These are phyloP conservation scores for Chaetoscypha palmicola DNA, from an alignment of 2,329 filamentous ascomycete species.

Conservation along the genomic window DNA sequence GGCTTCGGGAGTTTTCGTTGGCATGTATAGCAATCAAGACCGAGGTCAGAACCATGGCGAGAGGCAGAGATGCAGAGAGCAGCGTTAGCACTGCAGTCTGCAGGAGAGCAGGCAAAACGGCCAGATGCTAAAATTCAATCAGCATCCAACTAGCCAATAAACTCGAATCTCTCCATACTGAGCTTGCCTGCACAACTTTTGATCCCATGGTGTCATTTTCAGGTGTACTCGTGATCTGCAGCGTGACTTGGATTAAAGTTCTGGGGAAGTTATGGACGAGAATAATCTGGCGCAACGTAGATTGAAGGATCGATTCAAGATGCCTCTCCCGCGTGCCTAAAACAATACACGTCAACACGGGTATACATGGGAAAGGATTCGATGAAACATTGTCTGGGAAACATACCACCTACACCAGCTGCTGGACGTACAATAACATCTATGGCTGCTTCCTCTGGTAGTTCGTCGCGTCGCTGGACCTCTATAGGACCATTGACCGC, in stretches of 20 bases:
- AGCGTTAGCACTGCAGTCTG: conserved; percentile 74
- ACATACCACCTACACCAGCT: conserved; percentile 70
- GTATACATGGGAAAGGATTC: background rate
- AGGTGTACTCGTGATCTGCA: conserved; percentile 68
- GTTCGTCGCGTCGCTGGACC: conserved; percentile 78
- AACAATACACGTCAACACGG: conserved; percentile 12
- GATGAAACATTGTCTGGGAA: no score
- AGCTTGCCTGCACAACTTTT: conserved; percentile 52
- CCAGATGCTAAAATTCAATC: conserved; percentile 53
- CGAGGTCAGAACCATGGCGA: conserved; percentile 65
- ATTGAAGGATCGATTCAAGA: conserved; percentile 69
- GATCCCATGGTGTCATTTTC: conserved; percentile 58
- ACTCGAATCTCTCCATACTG: conserved; percentile 38
- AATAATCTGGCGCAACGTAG: conserved; percentile 66
- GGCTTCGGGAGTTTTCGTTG: conserved; percentile 34
- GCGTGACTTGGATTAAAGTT: conserved; percentile 69
- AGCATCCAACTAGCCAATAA: conserved; percentile 9
- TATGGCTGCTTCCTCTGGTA: conserved; percentile 82
- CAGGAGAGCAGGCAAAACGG: conserved; percentile 72
- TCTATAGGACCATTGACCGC: conserved; percentile 92
- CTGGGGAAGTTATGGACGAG: conserved; percentile 70
- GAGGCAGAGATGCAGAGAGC: conserved; percentile 73
- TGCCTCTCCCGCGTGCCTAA: conserved; percentile 67
- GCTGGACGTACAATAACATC: conserved; percentile 87
- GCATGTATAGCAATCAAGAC: conserved; percentile 53